A percentile compares a stretch with the other conserved stretches of the same genome.
phyloP scores from a whole-genome alignment of 495 filamentous ascomycete genomes.

The Thozetella sp. region DNA sequence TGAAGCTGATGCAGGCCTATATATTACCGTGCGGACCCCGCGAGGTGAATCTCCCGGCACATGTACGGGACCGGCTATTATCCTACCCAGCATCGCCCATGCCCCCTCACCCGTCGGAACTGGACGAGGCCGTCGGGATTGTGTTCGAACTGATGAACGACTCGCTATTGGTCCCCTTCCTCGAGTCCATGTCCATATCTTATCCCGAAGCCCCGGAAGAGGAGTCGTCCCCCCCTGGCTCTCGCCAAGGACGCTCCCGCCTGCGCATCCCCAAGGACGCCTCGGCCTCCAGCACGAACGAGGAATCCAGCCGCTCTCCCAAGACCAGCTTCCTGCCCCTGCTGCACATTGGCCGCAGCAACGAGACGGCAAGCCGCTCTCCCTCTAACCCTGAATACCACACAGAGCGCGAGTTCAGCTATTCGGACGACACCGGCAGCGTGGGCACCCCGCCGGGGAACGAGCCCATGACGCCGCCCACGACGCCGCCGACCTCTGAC shows the following conservation, averaged over 20 bases:
- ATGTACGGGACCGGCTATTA: constrained; percentile 81
- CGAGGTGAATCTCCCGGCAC: constrained; percentile 90
- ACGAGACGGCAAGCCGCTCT: constrained; percentile 31
- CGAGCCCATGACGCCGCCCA: constrained; percentile 88
- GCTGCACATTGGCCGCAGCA: constrained; percentile 38
- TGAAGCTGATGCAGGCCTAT: constrained; percentile 70
- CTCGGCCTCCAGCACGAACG: constrained; percentile 12
- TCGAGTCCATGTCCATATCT: constrained; percentile 58
- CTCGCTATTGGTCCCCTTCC: constrained; percentile 82
- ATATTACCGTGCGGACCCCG: constrained; percentile 78
- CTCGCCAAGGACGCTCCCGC: constrained; percentile 36
- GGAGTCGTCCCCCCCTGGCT: constrained; percentile 30
- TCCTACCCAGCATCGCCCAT: constrained; percentile 57
- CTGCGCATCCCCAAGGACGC: constrained; percentile 36
- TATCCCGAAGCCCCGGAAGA: constrained; percentile 25
- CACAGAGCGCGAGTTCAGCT: constrained; percentile 30
- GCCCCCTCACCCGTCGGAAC: constrained; percentile 74
- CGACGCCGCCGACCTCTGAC: constrained; percentile 74
- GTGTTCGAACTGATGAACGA: constrained; percentile 98
- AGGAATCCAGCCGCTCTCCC: constrained; percentile 42
- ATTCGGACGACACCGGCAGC: constrained; percentile 53
- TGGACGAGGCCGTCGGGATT: constrained; percentile 89
- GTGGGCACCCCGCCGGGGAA: constrained; percentile 49
- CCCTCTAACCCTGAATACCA: constrained; percentile 34
- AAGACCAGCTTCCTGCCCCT: constrained; percentile 43